phyloP scores from a whole-genome alignment of 2,329 filamentous ascomycete genomes.

The Diaporthe eres region DNA sequence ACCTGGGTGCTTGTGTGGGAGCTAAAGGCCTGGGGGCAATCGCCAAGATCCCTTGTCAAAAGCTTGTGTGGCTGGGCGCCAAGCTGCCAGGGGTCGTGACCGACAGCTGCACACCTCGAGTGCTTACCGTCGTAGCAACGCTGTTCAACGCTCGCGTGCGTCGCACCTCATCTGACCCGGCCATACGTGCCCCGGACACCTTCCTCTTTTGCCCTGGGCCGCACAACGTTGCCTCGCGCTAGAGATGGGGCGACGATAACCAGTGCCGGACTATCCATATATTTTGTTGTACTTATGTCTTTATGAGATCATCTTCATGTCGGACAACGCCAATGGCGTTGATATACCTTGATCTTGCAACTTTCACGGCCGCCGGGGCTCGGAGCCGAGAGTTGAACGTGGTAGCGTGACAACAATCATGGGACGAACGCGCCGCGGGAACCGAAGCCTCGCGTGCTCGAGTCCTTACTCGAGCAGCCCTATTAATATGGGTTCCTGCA shows the following conservation, averaged over 20 bases:
- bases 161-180: constrained; percentile 11
- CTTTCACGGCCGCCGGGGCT: neutral
- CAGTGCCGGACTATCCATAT: neutral
- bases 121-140: neutral
- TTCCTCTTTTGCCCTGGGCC: constrained; percentile 20
- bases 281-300: neutral
- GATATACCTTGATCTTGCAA: neutral
- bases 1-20: constrained; percentile 7
- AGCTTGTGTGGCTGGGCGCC: constrained; percentile 27
- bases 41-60: constrained; percentile 31
- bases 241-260: neutral
- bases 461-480: neutral
- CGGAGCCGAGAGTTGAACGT: neutral
- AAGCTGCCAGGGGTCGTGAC: constrained; percentile 11
- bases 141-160: neutral
- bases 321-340: neutral
- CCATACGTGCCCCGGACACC: neutral
- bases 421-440: neutral
- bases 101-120: neutral
- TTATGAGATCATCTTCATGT: neutral
- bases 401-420: neutral
- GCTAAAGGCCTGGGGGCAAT: neutral
- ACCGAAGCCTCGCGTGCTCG: neutral
- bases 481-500: neutral
- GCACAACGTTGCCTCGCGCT: constrained; percentile 24